Percentiles rank a stretch among this genome's conserved stretches.
phyloP scores from a whole-genome alignment of 495 filamentous ascomycete species.

The Chaetomium tenue region DNA sequence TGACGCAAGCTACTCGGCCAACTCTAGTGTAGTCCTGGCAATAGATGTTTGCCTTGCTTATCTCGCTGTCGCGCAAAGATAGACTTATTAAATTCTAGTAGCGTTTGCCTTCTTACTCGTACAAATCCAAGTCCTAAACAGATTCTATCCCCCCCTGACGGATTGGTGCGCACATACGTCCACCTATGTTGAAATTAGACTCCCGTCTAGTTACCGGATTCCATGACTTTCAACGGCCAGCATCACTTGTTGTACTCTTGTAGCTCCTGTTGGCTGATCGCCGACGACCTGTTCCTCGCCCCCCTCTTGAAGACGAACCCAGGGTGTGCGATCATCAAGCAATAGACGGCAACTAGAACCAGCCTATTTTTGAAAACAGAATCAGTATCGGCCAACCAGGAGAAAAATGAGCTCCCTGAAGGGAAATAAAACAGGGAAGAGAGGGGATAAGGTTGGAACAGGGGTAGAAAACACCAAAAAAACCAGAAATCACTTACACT shows the following conservation, averaged over 20 bases:
- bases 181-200: neutral
- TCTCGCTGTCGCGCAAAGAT: neutral
- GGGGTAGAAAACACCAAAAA: neutral
- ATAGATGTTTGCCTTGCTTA: neutral
- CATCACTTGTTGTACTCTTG: neutral
- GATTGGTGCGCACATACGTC: neutral
- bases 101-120: neutral
- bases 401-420: neutral
- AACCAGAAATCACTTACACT: constrained; percentile 34
- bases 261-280: neutral
- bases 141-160: neutral
- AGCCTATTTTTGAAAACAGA: neutral
- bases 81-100: neutral
- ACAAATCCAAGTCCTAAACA: neutral
- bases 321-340: constrained; percentile 12
- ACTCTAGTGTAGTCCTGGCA: neutral
- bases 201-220: neutral
- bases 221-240: neutral
- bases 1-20: neutral
- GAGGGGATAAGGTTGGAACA: neutral
- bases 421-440: neutral
- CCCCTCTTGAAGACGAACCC: constrained; percentile 2
- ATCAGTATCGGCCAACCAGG: neutral
- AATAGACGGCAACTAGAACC: neutral
- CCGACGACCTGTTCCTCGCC: neutral